Evolutionary conservation across 805 yeast genomes (phyloP).

Genomic region (Schwanniomyces sp.): DNA sequence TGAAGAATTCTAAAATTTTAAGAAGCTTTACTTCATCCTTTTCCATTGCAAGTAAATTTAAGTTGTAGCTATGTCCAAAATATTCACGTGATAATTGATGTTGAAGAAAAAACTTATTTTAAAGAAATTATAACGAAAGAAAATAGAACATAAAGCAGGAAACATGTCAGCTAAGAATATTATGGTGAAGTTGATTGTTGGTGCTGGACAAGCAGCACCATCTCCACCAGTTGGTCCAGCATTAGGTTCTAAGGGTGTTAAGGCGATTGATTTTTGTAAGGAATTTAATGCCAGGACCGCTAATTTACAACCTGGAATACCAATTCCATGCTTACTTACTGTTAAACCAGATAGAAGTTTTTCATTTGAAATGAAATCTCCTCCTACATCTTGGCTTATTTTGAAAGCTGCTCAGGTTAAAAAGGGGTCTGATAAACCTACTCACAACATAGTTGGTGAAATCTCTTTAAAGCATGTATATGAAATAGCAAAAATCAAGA

Average conservation of each 20-base stretch:
- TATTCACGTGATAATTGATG: not conserved
- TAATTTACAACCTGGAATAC: slow-evolving; percentile 78
- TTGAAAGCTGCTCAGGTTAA: slow-evolving; percentile 76
- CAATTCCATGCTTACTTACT: slow-evolving; percentile 81
- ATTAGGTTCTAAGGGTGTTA: slow-evolving; percentile 95
- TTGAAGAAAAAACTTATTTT: not conserved
- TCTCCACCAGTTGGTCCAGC: slow-evolving; percentile 99
- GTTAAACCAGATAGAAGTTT: slow-evolving; percentile 93
- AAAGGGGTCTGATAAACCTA: slow-evolving; percentile 75
- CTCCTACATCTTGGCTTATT: slow-evolving; percentile 86
- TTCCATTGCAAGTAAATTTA: not conserved
- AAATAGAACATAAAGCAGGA: not conserved
- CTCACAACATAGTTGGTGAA: slow-evolving; percentile 62
- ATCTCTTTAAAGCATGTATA: slow-evolving; percentile 83
- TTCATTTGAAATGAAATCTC: slow-evolving; percentile 81
- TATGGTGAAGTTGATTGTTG: slow-evolving; percentile 85
- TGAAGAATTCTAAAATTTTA: no score
- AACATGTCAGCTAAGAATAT: slow-evolving; percentile 50
- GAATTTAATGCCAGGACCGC: slow-evolving; percentile 98
- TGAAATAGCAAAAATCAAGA: slow-evolving; percentile 92
- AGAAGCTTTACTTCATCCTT: no score
- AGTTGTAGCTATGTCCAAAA: not conserved
- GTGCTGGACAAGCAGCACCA: slow-evolving; percentile 98
- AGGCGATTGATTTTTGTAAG: slow-evolving; percentile 97
- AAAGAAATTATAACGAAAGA: not conserved